These are phyloP conservation scores for Ophidiomyces ophidiicola DNA, from an alignment of 2,329 filamentous ascomycete species.

Conservation along the genomic window DNA sequence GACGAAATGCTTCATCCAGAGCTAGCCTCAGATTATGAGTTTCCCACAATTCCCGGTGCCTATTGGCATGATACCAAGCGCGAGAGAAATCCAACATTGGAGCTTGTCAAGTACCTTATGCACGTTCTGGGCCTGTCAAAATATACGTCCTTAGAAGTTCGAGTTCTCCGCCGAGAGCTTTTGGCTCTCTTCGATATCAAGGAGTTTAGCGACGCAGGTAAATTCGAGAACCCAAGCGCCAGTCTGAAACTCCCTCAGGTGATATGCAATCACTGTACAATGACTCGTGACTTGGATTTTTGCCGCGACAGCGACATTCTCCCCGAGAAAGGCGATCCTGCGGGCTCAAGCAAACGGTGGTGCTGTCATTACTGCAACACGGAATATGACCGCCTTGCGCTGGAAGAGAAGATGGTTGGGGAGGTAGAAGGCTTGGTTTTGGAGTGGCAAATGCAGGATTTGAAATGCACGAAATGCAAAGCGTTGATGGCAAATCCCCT, in stretches of 20 bases:
- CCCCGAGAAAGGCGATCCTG: constrained; percentile 35
- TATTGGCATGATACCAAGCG: constrained; percentile 43
- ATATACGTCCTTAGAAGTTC: constrained; percentile 76
- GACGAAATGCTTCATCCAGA: constrained; percentile 83
- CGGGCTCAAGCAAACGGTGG: constrained; percentile 45
- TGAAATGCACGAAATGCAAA: constrained; percentile 65
- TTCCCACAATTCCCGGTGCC: constrained; percentile 57
- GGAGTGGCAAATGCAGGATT: constrained; percentile 78
- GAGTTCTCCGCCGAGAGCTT: constrained; percentile 77
- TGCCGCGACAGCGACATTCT: constrained; percentile 79
- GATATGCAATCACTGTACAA: constrained; percentile 81
- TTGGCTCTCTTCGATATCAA: constrained; percentile 83
- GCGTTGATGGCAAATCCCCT: constrained; percentile 73
- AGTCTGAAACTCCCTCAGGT: constrained; percentile 61
- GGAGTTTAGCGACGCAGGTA: constrained; percentile 81
- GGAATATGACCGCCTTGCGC: constrained; percentile 61
- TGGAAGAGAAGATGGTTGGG: constrained; percentile 72
- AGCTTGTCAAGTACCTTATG: constrained; percentile 86
- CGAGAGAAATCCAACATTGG: constrained; percentile 62
- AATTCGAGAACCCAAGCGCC: constrained; percentile 74
- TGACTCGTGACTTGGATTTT: constrained; percentile 77
- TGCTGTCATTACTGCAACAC: constrained; percentile 63
- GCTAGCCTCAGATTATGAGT: constrained; percentile 72
- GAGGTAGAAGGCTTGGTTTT: constrained; percentile 63
- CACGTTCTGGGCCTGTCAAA: constrained; percentile 86